phyloP scores from a whole-genome alignment of 306 rosid species.

The Sicyos baderoa region DNA sequence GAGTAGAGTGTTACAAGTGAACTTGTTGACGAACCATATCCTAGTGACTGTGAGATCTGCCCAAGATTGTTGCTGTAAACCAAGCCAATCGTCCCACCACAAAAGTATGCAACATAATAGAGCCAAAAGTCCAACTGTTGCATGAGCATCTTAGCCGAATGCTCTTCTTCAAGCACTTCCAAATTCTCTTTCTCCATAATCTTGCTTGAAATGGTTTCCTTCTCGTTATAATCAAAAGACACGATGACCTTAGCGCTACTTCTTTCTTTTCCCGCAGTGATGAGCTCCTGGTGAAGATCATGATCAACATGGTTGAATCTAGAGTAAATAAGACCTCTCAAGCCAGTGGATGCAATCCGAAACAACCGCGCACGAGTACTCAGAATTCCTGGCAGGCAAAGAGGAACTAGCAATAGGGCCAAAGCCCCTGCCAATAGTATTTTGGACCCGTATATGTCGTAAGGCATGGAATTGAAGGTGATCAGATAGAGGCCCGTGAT shows the following conservation, averaged over 20 bases:
- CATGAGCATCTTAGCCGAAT: slow-evolving; percentile 33
- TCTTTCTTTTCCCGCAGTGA: slow-evolving; percentile 19
- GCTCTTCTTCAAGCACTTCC: slow-evolving; percentile 55
- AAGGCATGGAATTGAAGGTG: slow-evolving; percentile 36
- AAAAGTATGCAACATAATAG: slow-evolving; percentile 57
- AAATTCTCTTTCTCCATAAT: slow-evolving; percentile 39
- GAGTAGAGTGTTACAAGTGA: slow-evolving; percentile 73
- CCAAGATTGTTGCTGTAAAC: slow-evolving; percentile 81
- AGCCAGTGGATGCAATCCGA: slow-evolving; percentile 12
- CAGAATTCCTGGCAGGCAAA: slow-evolving; percentile 39
- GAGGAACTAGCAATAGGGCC: slow-evolving; percentile 36
- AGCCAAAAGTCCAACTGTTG: slow-evolving; percentile 67
- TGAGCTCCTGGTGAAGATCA: slow-evolving; percentile 44
- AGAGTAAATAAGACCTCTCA: slow-evolving; percentile 17
- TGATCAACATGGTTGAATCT: slow-evolving; percentile 23
- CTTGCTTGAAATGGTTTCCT: slow-evolving; percentile 26
- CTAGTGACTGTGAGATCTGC: slow-evolving; percentile 73
- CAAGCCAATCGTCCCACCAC: slow-evolving; percentile 79
- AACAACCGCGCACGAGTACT: slow-evolving; percentile 28
- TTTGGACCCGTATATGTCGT: slow-evolving; percentile 25
- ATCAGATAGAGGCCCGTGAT: slow-evolving; percentile 67
- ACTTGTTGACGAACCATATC: slow-evolving; percentile 35
- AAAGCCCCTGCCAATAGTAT: slow-evolving; percentile 47
- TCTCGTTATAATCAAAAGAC: slow-evolving; percentile 18
- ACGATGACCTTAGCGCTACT: not conserved